A percentile compares a stretch with the other conserved stretches of the same genome.
Evolutionary conservation across 768 basidiomycete species (phyloP).

Genomic region (Trametes sanguinea): DNA sequence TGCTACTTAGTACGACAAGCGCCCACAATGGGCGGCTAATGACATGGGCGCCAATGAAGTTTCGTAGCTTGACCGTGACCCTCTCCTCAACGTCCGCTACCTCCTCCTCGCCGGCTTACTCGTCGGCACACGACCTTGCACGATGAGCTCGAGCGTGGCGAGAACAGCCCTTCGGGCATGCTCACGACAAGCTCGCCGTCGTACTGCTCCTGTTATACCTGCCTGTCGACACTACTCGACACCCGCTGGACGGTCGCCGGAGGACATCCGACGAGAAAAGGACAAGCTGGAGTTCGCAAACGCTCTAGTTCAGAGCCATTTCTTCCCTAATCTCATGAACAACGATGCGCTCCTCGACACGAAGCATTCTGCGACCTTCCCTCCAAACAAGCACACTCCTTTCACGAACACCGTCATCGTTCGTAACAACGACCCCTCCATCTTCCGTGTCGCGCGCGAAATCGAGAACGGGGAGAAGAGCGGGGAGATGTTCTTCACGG

Average conservation of each 20-base stretch:
- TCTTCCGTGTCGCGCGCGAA: slow-evolving; percentile 47
- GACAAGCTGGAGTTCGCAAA: slow-evolving; percentile 8
- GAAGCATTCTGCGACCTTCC: slow-evolving; percentile 53
- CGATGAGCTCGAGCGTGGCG: slow-evolving; percentile 11
- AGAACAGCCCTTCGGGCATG: neutral
- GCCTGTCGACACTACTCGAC: slow-evolving; percentile 9
- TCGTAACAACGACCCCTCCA: slow-evolving; percentile 66
- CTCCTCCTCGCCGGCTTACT: neutral
- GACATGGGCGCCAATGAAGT: neutral
- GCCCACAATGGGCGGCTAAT: neutral
- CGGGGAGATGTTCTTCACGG: slow-evolving; percentile 33
- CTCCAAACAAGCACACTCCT: slow-evolving; percentile 51
- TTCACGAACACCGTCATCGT: slow-evolving; percentile 64
- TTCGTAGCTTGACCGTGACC: neutral
- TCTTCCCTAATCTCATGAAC: slow-evolving; percentile 62
- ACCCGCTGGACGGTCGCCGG: neutral
- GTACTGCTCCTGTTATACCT: neutral
- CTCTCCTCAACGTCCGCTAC: slow-evolving; percentile 1
- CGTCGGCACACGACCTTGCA: neutral
- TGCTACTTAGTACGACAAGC: neutral
- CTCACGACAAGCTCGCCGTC: slow-evolving; percentile 7
- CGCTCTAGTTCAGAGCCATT: slow-evolving; percentile 6
- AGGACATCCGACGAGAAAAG: slow-evolving; percentile 4
- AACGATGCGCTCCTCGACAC: slow-evolving; percentile 64
- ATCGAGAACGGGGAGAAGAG: slow-evolving; percentile 34